Evolutionary conservation across 768 basidiomycete genomes (phyloP).

Genomic region (Serpula lacrymans): DNA sequence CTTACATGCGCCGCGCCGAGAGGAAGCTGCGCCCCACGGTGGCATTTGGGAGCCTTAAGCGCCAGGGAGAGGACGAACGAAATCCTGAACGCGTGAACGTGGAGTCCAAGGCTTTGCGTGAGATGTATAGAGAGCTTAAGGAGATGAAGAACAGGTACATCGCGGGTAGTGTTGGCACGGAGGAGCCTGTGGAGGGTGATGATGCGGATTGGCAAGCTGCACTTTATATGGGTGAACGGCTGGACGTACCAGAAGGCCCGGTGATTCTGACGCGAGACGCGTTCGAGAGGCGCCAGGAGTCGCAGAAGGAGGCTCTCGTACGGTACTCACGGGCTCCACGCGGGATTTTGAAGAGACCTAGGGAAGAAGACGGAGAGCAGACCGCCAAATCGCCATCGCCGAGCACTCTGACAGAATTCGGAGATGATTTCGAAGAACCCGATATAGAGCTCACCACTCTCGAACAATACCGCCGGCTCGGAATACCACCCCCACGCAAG

Average conservation of each 20-base stretch:
- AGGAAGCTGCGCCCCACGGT: background rate
- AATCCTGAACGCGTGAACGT: constrained; percentile 18
- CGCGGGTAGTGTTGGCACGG: constrained; percentile 16
- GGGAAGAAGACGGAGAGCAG: constrained; percentile 16
- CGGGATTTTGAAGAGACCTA: constrained; percentile 25
- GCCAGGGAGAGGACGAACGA: constrained; percentile 18
- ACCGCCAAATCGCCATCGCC: constrained; percentile 1
- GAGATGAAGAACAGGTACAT: constrained; percentile 27
- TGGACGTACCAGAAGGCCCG: constrained; percentile 13
- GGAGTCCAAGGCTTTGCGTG: constrained; percentile 22
- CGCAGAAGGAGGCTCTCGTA: constrained; percentile 24
- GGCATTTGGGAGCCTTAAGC: constrained; percentile 1
- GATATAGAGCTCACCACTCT: background rate
- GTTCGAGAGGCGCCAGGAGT: constrained; percentile 20
- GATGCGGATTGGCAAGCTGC: background rate
- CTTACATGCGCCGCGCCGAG: constrained; percentile 1
- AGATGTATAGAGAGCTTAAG: constrained; percentile 22
- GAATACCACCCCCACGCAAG: constrained; percentile 12
- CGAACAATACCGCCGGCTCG: background rate
- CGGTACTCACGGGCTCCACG: constrained; percentile 19
- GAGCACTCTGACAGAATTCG: constrained; percentile 4
- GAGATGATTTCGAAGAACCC: background rate
- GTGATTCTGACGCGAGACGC: constrained; percentile 19
- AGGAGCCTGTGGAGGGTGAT: background rate
- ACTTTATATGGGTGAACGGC: constrained; percentile 5